Evolutionary conservation across 2,329 filamentous ascomycete species (phyloP).

Genomic region (Endothia cerciana): DNA sequence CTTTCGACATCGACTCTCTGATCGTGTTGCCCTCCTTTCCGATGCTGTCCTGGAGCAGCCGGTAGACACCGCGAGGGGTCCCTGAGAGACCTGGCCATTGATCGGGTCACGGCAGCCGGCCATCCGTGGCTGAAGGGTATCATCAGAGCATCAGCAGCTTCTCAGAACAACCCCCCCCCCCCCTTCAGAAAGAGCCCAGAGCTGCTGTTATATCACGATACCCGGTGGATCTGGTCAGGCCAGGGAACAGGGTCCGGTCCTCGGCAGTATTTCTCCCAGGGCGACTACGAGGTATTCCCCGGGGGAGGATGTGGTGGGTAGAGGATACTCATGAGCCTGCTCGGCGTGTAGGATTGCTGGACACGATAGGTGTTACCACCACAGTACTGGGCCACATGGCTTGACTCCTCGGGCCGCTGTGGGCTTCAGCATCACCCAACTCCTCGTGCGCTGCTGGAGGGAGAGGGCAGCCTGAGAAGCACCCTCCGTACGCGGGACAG

Average conservation of each 20-base stretch:
- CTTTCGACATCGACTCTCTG: background rate
- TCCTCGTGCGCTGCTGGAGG: too few relatives aligned
- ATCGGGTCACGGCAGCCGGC: background rate
- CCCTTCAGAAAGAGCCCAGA: background rate
- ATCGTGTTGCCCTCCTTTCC: background rate
- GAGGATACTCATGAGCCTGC: background rate
- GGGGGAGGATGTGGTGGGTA: too few relatives aligned
- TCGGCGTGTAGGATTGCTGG: too few relatives aligned
- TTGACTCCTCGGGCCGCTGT: too few relatives aligned
- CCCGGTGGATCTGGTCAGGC: conserved; percentile 12
- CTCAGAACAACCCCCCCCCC: too few relatives aligned
- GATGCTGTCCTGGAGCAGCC: background rate
- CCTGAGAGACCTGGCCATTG: too few relatives aligned
- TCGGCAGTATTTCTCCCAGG: conserved; percentile 27
- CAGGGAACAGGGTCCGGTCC: conserved; percentile 20
- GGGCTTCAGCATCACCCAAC: too few relatives aligned
- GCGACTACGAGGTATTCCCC: background rate
- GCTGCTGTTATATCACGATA: background rate
- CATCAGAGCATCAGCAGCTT: background rate
- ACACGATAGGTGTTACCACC: background rate
- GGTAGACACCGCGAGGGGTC: too few relatives aligned
- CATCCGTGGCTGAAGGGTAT: background rate
- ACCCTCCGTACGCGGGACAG: too few relatives aligned
- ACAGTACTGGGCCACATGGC: background rate
- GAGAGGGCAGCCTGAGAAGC: too few relatives aligned